Base-by-base conservation (phyloP, 2,329 filamentous ascomycete species). In the Cladophialophora immunda region DNA sequence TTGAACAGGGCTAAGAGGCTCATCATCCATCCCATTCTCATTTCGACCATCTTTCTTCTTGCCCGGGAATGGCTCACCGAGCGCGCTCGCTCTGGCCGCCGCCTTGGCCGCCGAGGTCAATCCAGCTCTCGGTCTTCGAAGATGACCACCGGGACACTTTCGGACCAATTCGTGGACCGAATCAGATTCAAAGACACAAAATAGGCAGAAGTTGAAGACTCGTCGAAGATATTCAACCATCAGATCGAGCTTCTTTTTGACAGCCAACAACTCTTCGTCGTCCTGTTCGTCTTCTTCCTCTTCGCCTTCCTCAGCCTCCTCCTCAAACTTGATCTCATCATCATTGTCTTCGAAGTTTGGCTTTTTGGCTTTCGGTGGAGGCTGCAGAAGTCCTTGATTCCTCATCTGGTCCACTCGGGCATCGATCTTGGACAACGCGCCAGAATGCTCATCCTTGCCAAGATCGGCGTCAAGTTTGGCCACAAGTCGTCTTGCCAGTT, bases 121-220 rank as follows among this genome's bases (percentile, higher is more conserved):
- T 38, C 93, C 97, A 74, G 91, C 91, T 65, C 94, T 87, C 45
- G 95, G 95, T 57, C 95, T 90, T 69, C 95, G 92, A 68, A 99
- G 88, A 83, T 99, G 95, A n/a, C 95, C 95, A 50, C 95, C 95
- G 29, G 95, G 93, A 74, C 95, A 99, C 81, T 99, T 98, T 67
- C 95, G 89, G 47, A 92, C 94, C 71, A 99, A 84, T 80, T 99
- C 95, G 75, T 99, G 95, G 25, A 98, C 90, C 0, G 94, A 98
- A 78, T 99, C 95, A 76, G 93, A 95, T 80, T 99, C 95, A 73
- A 99, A 98, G 4, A 99, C 96, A 78, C 95, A 99, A 83, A 98
- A 99, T 84, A 99, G 97, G 83, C 95, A 99, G 81, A 99, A 98
- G 81, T 95, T 97, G 85, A 96, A 97, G 60, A 99, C 95, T 17